Conservation (phyloP, 495 filamentous ascomycete genomes). For the Penicillium coffeae region DNA sequence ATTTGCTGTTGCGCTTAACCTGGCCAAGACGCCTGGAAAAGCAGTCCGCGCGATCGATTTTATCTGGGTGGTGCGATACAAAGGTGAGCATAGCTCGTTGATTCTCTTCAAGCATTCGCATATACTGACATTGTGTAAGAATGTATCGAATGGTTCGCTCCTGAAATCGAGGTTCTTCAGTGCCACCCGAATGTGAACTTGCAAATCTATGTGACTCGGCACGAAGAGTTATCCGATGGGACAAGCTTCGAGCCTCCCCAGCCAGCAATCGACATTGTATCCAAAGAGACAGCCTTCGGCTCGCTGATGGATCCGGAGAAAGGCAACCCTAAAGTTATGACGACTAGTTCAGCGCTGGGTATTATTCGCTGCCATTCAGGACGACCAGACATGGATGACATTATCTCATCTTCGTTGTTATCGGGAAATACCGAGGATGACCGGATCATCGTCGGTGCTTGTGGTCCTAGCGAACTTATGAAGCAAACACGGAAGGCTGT, state of each 20-base stretch:
- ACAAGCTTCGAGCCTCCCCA: neutral
- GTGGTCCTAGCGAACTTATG: constrained; percentile 14
- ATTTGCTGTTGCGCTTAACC: constrained; percentile 13
- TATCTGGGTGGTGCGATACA: constrained; percentile 13
- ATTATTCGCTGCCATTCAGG: neutral
- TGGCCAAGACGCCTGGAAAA: constrained; percentile 1
- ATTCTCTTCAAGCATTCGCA: neutral
- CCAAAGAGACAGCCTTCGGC: too few species aligned
- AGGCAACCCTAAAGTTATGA: too few species aligned
- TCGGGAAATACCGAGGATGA: neutral
- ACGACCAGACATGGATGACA: constrained; percentile 4
- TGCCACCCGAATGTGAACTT: constrained; percentile 5
- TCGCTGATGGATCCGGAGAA: too few species aligned
- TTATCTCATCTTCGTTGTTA: neutral
- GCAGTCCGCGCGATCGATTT: constrained; percentile 14
- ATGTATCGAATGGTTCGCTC: constrained; percentile 14
- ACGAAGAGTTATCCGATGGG: neutral
- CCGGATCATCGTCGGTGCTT: constrained; percentile 13
- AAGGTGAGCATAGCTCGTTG: constrained; percentile 4
- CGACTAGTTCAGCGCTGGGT: neutral
- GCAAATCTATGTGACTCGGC: constrained; percentile 6
- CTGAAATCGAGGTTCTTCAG: constrained; percentile 12
- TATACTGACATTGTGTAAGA: neutral
- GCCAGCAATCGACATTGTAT: neutral
- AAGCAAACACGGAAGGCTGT: constrained; percentile 2